Conservation (phyloP, 2,329 filamentous ascomycete genomes). For the Atkinsonella texensis region DNA sequence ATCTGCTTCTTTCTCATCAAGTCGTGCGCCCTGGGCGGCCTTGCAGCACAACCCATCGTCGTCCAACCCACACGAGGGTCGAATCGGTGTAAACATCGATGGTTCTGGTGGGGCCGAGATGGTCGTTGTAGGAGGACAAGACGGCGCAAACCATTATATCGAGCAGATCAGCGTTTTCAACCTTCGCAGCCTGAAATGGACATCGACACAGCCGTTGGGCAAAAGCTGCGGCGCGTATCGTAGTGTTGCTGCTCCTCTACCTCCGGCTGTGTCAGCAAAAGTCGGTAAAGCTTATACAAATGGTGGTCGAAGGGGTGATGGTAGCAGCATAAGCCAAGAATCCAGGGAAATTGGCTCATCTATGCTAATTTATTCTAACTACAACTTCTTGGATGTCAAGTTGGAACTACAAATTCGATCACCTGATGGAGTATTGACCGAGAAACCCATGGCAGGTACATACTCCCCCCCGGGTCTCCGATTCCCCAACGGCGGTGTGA, state of each 20-base stretch:
- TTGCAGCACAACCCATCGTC: conserved; percentile 81
- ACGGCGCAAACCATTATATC: conserved; percentile 97
- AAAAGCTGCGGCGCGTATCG: conserved; percentile 94
- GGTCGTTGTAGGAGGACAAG: conserved; percentile 92
- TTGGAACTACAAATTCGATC: conserved; percentile 82
- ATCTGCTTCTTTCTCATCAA: conserved; percentile 73
- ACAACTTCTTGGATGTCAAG: conserved; percentile 96
- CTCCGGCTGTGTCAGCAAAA: conserved; percentile 49
- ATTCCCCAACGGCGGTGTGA: conserved; percentile 91
- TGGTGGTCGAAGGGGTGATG: conserved; percentile 28
- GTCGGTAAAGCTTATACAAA: conserved; percentile 49
- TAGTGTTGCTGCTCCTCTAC: conserved; percentile 81
- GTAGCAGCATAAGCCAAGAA: conserved; percentile 38
- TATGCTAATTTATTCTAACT: conserved; percentile 98
- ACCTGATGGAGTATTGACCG: conserved; percentile 70
- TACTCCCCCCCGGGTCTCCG: conserved; percentile 85
- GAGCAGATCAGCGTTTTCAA: conserved; percentile 99
- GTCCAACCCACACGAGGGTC: conserved; percentile 73
- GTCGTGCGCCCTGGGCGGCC: conserved; percentile 71
- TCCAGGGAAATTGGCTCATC: conserved; percentile 46
- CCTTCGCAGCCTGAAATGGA: conserved; percentile 89
- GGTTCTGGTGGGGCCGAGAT: conserved; percentile 90
- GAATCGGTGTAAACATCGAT: conserved; percentile 79
- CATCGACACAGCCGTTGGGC: conserved; percentile 71
- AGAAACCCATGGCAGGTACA: conserved; percentile 77